phyloP scores from a whole-genome alignment of 805 yeast species.

The Maudiozyma pseudohumilis region DNA sequence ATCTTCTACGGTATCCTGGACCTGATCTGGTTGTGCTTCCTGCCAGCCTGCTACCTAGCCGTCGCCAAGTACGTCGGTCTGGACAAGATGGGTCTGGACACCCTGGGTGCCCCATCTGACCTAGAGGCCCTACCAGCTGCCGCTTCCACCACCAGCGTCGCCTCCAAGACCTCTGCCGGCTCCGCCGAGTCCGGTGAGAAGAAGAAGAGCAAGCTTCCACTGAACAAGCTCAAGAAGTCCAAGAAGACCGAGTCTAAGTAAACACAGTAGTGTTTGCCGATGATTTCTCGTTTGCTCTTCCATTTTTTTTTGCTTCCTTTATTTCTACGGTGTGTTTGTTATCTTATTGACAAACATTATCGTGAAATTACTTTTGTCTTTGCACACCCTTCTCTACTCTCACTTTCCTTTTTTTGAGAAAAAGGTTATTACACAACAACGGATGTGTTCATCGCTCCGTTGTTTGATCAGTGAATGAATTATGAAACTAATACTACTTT shows the following conservation, averaged over 20 bases:
- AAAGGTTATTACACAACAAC: too few relatives aligned
- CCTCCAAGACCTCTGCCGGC: background rate
- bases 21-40: slow-evolving; percentile 33
- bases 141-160: background rate
- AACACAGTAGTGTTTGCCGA: background rate
- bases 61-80: slow-evolving; percentile 17
- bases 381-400: too few relatives aligned
- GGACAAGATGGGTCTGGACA: slow-evolving; percentile 16
- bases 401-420: too few relatives aligned
- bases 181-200: background rate
- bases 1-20: slow-evolving; percentile 53
- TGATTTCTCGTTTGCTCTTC: background rate
- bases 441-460: background rate
- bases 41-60: slow-evolving; percentile 19
- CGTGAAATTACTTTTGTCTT: too few relatives aligned
- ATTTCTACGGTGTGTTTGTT: too few relatives aligned
- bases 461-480: background rate
- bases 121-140: background rate
- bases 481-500: too few relatives aligned
- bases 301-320: background rate
- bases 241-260: background rate
- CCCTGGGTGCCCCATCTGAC: slow-evolving; percentile 2
- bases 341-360: too few relatives aligned
- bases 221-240: background rate
- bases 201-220: background rate